These are phyloP conservation scores for Ephemerocybe angulata DNA, from an alignment of 768 basidiomycete genomes.

Conservation along the genomic window DNA sequence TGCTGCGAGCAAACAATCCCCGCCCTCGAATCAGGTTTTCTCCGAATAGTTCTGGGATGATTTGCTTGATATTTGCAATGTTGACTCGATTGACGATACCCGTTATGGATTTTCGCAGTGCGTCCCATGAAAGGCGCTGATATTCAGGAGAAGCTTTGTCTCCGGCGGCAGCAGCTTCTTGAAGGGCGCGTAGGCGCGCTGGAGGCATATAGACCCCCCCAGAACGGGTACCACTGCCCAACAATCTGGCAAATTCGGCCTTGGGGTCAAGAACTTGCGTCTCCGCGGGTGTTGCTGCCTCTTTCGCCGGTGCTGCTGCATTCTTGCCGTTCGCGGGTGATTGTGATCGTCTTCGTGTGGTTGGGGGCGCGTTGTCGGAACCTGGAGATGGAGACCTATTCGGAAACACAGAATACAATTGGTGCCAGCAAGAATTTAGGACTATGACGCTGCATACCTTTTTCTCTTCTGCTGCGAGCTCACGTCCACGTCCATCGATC, in stretches of 20 bases:
- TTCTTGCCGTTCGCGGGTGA: constrained; percentile 21
- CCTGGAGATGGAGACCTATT: constrained; percentile 49
- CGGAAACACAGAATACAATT: neutral
- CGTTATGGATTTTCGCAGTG: constrained; percentile 93
- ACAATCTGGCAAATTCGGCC: constrained; percentile 87
- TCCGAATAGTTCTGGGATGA: constrained; percentile 85
- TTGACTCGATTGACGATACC: constrained; percentile 99
- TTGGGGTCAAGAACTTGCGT: constrained; percentile 58
- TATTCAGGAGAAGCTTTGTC: constrained; percentile 88
- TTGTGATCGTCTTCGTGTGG: constrained; percentile 43
- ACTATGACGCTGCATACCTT: constrained; percentile 30
- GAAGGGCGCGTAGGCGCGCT: constrained; percentile 85
- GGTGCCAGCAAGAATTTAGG: neutral
- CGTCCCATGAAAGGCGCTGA: constrained; percentile 97
- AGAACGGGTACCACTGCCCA: constrained; percentile 58
- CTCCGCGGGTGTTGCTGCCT: constrained; percentile 38
- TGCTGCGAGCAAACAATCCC: constrained; percentile 86
- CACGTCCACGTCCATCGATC: constrained; percentile 20
- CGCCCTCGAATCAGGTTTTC: constrained; percentile 94
- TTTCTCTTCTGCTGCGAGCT: constrained; percentile 44
- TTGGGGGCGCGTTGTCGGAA: constrained; percentile 36
- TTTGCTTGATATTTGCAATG: constrained; percentile 90
- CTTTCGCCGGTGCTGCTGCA: constrained; percentile 37
- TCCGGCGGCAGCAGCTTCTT: constrained; percentile 64
- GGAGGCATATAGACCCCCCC: constrained; percentile 98